Base-by-base conservation (phyloP, 2,329 filamentous ascomycete species). In the Botrytis elliptica region DNA sequence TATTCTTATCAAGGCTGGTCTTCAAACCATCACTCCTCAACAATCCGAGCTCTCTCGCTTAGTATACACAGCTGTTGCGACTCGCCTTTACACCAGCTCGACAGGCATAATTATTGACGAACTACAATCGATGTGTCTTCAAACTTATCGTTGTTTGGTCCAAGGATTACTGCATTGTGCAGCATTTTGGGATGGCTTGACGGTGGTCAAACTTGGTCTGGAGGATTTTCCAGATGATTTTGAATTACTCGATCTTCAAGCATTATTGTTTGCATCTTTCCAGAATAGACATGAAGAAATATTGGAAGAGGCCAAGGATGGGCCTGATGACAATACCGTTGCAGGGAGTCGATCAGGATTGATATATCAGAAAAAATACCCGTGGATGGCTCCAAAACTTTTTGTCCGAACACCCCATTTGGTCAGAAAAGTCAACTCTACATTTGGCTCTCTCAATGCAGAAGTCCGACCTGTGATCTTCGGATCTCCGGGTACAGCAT, bases 331-430 rank as follows among this genome's bases (percentile, higher is more conserved):
- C 18, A 71, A 76, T 49, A 36, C 76, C 2, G 36, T 62, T 9
- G 46, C 62, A 1, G 25, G 55, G 3, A 72, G 67, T 7, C 57
- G 76, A 16, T 71, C 22, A 3, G 78, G 78, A 1, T 74, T 75
- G 52, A 78, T 80, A 1, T 77, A 73, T 33, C 75, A 77, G 62
- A 78, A 76, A 36, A 75, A 66, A n/a, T 81, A 81, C 44, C 79
- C 79, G 8, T 80, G 78, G 79, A 57, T 80, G 66, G 75, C 78
- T 18, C n/a, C 74, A 10, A 66, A 52, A 1, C 70, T 80, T 1
- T 78, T 75, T 29, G 46, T 64, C 1, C 70, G 79, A 33, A 77
- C 76, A 1, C 75, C 74, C 20, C 52, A 38, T 5, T 57, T 78
- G 14, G n/a, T 81, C 3, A 29, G 71, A 57, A 18, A 75, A 8